Conservation (phyloP, 2,329 filamentous ascomycete genomes). For the Diplodia intermedia region DNA sequence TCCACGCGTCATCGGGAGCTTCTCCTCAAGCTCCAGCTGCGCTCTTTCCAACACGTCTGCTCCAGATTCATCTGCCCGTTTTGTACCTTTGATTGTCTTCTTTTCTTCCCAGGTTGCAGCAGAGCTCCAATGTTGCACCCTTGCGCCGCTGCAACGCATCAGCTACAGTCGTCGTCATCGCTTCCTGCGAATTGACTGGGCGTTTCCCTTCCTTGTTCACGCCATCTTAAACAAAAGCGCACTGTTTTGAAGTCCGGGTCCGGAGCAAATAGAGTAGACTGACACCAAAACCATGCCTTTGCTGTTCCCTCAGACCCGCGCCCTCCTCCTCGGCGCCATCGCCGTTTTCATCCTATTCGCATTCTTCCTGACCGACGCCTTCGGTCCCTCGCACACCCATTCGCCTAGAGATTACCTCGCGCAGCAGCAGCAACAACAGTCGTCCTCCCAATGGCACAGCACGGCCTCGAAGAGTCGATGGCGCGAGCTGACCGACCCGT, state of each 20-base stretch:
- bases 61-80: too few relatives aligned
- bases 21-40: neutral
- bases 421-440: neutral
- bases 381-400: constrained; percentile 2
- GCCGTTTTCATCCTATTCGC: constrained; percentile 18
- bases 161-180: constrained; percentile 8
- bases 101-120: neutral
- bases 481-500: constrained; percentile 12
- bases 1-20: neutral
- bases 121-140: neutral
- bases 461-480: neutral
- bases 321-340: constrained; percentile 16
- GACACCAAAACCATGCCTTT: constrained; percentile 6
- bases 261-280: neutral
- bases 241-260: neutral
- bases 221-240: neutral
- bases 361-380: neutral
- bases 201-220: neutral
- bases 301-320: constrained; percentile 23
- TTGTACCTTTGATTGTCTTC: neutral
- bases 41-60: neutral
- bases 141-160: constrained; percentile 9
- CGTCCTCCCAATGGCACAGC: neutral
- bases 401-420: neutral
- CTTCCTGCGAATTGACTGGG: neutral